These are phyloP conservation scores for Vachellia pachyceras DNA, from an alignment of 306 rosid genomes.

Conservation along the genomic window DNA sequence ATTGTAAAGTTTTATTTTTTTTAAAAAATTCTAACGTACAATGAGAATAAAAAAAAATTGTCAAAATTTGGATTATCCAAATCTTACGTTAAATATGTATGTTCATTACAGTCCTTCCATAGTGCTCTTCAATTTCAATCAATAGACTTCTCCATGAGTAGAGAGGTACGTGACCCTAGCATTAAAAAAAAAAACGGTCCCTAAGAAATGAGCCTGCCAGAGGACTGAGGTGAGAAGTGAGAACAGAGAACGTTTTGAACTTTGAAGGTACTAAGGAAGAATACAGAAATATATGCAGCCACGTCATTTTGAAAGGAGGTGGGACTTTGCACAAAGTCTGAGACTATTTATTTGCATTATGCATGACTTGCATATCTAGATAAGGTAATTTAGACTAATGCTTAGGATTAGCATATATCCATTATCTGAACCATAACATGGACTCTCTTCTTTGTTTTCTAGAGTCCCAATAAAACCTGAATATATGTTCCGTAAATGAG, in stretches of 20 bases:
- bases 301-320: background rate
- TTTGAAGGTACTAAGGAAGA: background rate
- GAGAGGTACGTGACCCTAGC: no score
- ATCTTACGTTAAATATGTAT: no score
- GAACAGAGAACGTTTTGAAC: background rate
- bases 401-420: no score
- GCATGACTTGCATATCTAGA: no score
- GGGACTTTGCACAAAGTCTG: background rate
- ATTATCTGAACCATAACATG: background rate
- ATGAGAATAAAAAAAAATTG: background rate
- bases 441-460: background rate
- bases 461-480: constrained; percentile 1
- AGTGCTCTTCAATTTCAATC: no score
- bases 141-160: background rate
- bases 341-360: no score
- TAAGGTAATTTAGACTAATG: no score
- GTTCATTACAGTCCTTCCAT: no score
- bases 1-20: background rate
- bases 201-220: no score
- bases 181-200: no score
- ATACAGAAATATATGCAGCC: background rate
- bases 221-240: no score
- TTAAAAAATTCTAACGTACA: background rate
- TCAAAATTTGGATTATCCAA: background rate
- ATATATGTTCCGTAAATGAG: constrained; percentile 5